Base-by-base conservation (phyloP, 78 protist genomes). In the Paulinella micropora region DNA sequence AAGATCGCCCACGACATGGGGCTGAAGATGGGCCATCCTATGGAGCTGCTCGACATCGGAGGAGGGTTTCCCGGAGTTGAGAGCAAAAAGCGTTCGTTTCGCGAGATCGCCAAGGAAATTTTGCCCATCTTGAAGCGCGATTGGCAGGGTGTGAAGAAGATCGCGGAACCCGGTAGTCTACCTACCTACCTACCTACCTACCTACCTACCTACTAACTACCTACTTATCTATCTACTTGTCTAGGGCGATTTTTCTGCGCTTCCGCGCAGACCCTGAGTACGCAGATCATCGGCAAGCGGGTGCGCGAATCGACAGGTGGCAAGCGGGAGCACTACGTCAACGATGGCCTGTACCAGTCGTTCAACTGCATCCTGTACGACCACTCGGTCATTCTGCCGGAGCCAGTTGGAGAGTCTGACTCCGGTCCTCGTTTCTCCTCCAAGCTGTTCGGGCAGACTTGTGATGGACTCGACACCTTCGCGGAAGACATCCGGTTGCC, bases 391-490 rank as follows among this genome's bases (percentile, higher is more conserved):
- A 90, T 90, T 28, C 28, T 9, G n/a, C n/a, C n/a, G n/a, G n/a
- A n/a, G n/a, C n/a, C n/a, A n/a, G n/a, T n/a, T n/a, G n/a, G n/a
- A n/a, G n/a, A n/a, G n/a, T n/a, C n/a, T n/a, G n/a, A n/a, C n/a
- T n/a, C n/a, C n/a, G n/a, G n/a, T n/a, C n/a, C n/a, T n/a, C n/a
- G n/a, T n/a, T n/a, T n/a, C n/a, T n/a, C n/a, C n/a, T n/a, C n/a
- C n/a, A n/a, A n/a, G n/a, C n/a, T n/a, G n/a, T 97, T 94, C 83
- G 99, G 99, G 31, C 98, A 98, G 64, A 97, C 99, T n/a, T 97
- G 99, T 90, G 98, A 96, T 93, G 38, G 93, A 4, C 85, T 97
- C 39, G 99, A 97, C 90, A 29, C 64, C 79, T 38, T 85, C 39
- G 4, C 64, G 67, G 26, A 2, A 39, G 32, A 34, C 15, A 35